Evolutionary conservation across 208 protist genomes (phyloP).

Genomic region (Trichomonas vaginalis): DNA sequence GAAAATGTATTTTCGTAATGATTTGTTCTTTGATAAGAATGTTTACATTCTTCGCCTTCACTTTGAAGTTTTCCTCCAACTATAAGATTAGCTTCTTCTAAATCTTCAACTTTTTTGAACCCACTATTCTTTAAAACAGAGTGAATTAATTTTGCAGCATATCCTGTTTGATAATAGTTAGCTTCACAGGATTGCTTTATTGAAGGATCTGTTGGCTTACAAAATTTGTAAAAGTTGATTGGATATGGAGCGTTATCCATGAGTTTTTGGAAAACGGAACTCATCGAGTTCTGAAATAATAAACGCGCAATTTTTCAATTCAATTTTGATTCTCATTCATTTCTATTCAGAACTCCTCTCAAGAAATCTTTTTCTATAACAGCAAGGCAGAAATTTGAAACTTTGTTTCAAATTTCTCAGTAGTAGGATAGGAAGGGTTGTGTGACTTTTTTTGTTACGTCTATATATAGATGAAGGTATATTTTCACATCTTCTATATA

Average conservation of each 20-base stretch:
- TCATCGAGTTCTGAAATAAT: too few relatives aligned
- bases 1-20: constrained; percentile 12
- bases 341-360: too few relatives aligned
- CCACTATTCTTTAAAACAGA: background rate
- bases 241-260: background rate
- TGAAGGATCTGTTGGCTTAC: background rate
- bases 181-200: background rate
- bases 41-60: too few relatives aligned
- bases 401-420: too few relatives aligned
- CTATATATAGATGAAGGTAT: too few relatives aligned
- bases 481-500: too few relatives aligned
- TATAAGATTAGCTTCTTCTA: background rate
- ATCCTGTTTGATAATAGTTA: background rate
- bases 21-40: background rate
- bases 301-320: too few relatives aligned
- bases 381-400: too few relatives aligned
- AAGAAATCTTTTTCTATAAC: too few relatives aligned
- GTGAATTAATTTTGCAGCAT: background rate
- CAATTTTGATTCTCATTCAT: too few relatives aligned
- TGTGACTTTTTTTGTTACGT: too few relatives aligned
- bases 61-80: background rate
- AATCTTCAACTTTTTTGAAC: background rate
- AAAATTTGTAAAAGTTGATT: background rate
- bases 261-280: background rate
- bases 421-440: too few relatives aligned